These are phyloP conservation scores for Sporothrix luriei DNA, from an alignment of 2,329 filamentous ascomycete genomes.

Conservation along the genomic window DNA sequence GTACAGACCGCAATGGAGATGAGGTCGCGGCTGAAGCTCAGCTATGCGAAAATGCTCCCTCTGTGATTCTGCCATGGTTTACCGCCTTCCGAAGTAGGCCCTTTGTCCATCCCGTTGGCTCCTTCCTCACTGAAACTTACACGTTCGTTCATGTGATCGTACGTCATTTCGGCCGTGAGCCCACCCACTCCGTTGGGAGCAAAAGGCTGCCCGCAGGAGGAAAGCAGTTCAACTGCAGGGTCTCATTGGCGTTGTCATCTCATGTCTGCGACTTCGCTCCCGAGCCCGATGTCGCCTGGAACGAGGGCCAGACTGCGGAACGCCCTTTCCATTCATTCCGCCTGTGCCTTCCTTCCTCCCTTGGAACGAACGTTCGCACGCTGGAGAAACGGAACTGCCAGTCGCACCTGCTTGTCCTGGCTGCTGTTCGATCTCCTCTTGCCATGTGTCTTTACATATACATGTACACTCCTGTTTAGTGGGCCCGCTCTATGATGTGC, in stretches of 20 bases:
- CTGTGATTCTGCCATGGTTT: constrained; percentile 11
- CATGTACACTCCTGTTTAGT: not conserved
- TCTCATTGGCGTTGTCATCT: not conserved
- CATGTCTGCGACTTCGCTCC: not conserved
- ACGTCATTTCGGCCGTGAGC: constrained; percentile 22
- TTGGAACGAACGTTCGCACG: not conserved
- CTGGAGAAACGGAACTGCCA: not conserved
- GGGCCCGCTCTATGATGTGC: not conserved
- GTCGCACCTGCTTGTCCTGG: not conserved
- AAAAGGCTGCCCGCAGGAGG: not conserved
- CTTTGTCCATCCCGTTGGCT: not conserved
- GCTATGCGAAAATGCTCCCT: not conserved
- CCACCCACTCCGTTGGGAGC: constrained; percentile 25
- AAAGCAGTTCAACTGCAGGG: constrained; percentile 3
- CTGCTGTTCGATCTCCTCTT: not conserved
- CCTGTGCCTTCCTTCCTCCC: not conserved
- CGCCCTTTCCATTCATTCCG: not conserved
- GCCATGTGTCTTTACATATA: not conserved
- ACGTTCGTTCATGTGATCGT: not conserved
- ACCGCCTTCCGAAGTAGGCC: constrained; percentile 27
- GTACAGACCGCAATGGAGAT: not conserved
- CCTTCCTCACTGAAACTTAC: not conserved
- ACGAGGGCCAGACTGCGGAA: not conserved
- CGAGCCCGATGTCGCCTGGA: not conserved
- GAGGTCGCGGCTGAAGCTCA: constrained; percentile 3